A percentile compares a stretch with the other conserved stretches of the same genome.
Evolutionary conservation across 2,329 filamentous ascomycete genomes (phyloP).

Genomic region (Xylaria sp.): DNA sequence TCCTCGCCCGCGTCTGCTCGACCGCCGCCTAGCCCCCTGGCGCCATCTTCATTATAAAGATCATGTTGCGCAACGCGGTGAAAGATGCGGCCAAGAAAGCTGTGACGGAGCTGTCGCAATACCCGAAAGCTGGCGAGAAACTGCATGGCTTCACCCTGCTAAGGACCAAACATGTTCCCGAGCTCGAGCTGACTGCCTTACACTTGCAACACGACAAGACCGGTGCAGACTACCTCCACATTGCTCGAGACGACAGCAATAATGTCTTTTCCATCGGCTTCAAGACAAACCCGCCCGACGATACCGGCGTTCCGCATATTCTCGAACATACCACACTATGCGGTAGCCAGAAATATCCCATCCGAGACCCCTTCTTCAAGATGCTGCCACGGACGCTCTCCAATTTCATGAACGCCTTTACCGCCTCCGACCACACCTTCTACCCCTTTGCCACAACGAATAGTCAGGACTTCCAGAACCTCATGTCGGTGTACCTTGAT

Average conservation of each 20-base stretch:
- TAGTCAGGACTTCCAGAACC: slow-evolving; percentile 89
- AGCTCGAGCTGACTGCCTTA: slow-evolving; percentile 88
- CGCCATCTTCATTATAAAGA: slow-evolving; percentile 11
- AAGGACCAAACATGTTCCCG: slow-evolving; percentile 87
- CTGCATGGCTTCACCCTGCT: slow-evolving; percentile 92
- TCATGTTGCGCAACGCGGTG: slow-evolving; percentile 55
- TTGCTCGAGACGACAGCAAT: slow-evolving; percentile 93
- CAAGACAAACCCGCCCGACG: slow-evolving; percentile 97
- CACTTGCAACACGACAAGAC: slow-evolving; percentile 94
- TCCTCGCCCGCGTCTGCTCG: background rate
- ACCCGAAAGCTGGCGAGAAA: slow-evolving; percentile 79
- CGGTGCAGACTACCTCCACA: slow-evolving; percentile 92
- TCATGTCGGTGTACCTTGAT: slow-evolving; percentile 96
- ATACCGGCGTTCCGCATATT: slow-evolving; percentile 95
- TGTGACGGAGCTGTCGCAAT: slow-evolving; percentile 74
- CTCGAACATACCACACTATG: slow-evolving; percentile 97
- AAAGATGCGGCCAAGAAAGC: slow-evolving; percentile 59
- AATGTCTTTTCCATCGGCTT: slow-evolving; percentile 99
- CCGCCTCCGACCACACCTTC: slow-evolving; percentile 92
- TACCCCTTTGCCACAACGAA: slow-evolving; percentile 99
- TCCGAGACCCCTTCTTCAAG: slow-evolving; percentile 99
- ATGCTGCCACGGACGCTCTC: slow-evolving; percentile 98
- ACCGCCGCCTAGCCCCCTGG: background rate
- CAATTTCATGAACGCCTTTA: slow-evolving; percentile 99
- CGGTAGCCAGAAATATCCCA: slow-evolving; percentile 96